phyloP scores from a whole-genome alignment of 1,284 basidiomycete genomes.

The Trichosporon ovoides region DNA sequence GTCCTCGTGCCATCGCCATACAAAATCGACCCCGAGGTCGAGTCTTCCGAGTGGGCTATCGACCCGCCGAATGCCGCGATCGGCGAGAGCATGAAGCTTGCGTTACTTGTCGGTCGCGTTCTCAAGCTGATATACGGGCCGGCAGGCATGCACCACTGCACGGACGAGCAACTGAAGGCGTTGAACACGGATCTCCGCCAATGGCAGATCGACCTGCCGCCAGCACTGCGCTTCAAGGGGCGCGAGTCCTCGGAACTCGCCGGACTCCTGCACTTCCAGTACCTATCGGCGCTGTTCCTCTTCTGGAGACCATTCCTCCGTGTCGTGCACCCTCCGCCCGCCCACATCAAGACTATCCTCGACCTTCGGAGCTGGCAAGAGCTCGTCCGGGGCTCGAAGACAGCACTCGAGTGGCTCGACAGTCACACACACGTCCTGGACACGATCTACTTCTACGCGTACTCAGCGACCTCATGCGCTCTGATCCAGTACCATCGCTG shows the following conservation, averaged over 20 bases:
- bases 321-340: constrained; percentile 78
- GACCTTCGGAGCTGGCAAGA: constrained; percentile 72
- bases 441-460: constrained; percentile 76
- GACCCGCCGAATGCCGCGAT: constrained; percentile 27
- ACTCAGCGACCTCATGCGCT: constrained; percentile 82
- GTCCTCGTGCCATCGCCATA: constrained; percentile 69
- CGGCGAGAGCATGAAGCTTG: constrained; percentile 75
- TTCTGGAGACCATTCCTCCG: constrained; percentile 95
- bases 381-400: constrained; percentile 65
- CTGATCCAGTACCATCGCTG: constrained; percentile 63
- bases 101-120: constrained; percentile 77
- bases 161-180: constrained; percentile 65
- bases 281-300: constrained; percentile 68
- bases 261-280: constrained; percentile 77
- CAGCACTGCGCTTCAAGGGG: constrained; percentile 66
- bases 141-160: constrained; percentile 73
- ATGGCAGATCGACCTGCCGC: constrained; percentile 72
- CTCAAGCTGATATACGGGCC: constrained; percentile 80
- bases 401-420: constrained; percentile 85
- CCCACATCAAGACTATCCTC: constrained; percentile 75
- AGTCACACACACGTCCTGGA: constrained; percentile 74
- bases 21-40: constrained; percentile 52
- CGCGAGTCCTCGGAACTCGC: constrained; percentile 53
- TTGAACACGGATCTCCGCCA: constrained; percentile 62
- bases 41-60: constrained; percentile 57